These are phyloP conservation scores for Flaveria linearis DNA, from an alignment of 129 eudicot species.

Conservation along the genomic window DNA sequence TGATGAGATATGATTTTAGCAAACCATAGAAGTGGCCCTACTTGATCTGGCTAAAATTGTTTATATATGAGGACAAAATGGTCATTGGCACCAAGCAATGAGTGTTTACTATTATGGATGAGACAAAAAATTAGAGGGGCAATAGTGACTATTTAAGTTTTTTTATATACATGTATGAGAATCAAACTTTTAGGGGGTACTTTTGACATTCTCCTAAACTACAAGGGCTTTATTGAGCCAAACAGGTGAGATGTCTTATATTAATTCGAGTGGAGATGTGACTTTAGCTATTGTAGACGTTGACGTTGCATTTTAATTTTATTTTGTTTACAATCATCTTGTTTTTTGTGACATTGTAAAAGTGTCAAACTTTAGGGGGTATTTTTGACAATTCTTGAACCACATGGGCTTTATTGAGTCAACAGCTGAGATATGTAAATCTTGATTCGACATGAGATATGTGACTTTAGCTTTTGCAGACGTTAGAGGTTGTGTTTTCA, in stretches of 20 bases:
- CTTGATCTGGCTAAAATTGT: constrained; percentile 13
- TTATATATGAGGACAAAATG: constrained; percentile 30
- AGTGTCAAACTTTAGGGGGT: constrained; percentile 2
- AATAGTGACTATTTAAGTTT: constrained; percentile 8
- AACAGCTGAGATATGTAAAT: constrained; percentile 22
- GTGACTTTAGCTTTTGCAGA: constrained; percentile 5
- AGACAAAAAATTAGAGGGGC: constrained; percentile 32
- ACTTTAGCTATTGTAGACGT: constrained; percentile 12
- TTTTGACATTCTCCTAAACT: constrained; percentile 17
- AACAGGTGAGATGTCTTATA: constrained; percentile 18
- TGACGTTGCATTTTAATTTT: constrained; percentile 23
- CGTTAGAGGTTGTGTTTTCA: constrained; percentile 18
- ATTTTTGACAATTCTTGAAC: background rate
- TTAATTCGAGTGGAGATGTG: constrained; percentile 17
- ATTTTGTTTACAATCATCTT: background rate
- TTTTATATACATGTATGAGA: background rate
- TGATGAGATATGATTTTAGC: background rate
- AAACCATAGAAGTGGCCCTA: constrained; percentile 16
- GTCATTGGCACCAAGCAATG: constrained; percentile 29
- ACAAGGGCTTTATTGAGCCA: constrained; percentile 29
- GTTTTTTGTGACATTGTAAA: background rate
- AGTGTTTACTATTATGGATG: constrained; percentile 32
- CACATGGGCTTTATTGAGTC: constrained; percentile 31
- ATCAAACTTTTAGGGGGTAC: constrained; percentile 15
- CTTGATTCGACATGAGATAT: constrained; percentile 21